Evolutionary conservation across 495 filamentous ascomycete species (phyloP).

Genomic region (Tetracladium marchalianum): DNA sequence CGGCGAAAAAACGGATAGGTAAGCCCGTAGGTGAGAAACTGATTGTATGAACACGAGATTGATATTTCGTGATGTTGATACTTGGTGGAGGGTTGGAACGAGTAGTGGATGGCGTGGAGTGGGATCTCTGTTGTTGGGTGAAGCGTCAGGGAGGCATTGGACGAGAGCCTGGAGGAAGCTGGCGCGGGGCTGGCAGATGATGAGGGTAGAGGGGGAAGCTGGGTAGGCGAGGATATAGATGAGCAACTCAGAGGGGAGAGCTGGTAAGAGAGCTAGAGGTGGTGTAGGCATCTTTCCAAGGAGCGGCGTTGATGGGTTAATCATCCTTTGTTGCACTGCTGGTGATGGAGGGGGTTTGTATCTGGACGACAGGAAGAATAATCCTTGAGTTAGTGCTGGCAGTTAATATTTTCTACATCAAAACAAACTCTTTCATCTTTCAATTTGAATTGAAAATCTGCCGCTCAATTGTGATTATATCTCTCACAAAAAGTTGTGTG

Average conservation of each 20-base stretch:
- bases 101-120: constrained; percentile 32
- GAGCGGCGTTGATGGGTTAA: neutral
- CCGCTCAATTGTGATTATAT: neutral
- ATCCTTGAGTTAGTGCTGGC: constrained; percentile 11
- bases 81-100: constrained; percentile 54
- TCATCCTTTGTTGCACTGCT: neutral
- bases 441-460: neutral
- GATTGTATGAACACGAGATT: constrained; percentile 62
- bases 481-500: neutral
- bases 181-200: constrained; percentile 59
- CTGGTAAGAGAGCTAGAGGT: constrained; percentile 30
- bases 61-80: constrained; percentile 57
- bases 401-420: constrained; percentile 8
- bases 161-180: constrained; percentile 47
- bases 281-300: constrained; percentile 2
- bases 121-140: neutral
- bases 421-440: neutral
- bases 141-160: neutral
- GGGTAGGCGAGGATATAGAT: constrained; percentile 49
- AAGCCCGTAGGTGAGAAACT: constrained; percentile 67
- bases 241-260: constrained; percentile 50
- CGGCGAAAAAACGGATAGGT: constrained; percentile 36
- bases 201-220: constrained; percentile 43
- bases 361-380: neutral
- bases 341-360: neutral